These are phyloP conservation scores for Aspergillus sclerotioniger DNA, from an alignment of 495 filamentous ascomycete species.

Conservation along the genomic window DNA sequence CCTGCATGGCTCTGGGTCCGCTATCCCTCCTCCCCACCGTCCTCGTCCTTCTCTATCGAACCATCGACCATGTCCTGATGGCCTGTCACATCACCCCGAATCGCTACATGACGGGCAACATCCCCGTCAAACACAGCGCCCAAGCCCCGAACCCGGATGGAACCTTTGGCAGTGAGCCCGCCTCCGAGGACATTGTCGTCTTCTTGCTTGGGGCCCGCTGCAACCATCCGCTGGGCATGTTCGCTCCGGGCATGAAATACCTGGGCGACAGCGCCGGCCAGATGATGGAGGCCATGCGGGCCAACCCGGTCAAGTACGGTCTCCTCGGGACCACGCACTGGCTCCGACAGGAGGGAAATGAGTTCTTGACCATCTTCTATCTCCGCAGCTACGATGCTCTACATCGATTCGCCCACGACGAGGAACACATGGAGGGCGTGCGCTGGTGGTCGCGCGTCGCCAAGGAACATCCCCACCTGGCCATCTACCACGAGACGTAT, in stretches of 20 bases:
- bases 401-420: slow-evolving; percentile 48
- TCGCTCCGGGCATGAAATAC: slow-evolving; percentile 13
- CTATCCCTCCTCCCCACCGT: slow-evolving; percentile 34
- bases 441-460: slow-evolving; percentile 40
- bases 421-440: slow-evolving; percentile 45
- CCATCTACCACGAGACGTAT: slow-evolving; percentile 51
- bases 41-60: slow-evolving; percentile 31
- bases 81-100: slow-evolving; percentile 31
- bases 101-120: slow-evolving; percentile 31
- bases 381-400: slow-evolving; percentile 46
- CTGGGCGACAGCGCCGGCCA: neutral
- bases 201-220: slow-evolving; percentile 40
- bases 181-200: slow-evolving; percentile 33
- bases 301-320: slow-evolving; percentile 31
- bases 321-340: slow-evolving; percentile 25
- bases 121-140: slow-evolving; percentile 31
- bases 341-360: slow-evolving; percentile 28
- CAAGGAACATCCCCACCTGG: slow-evolving; percentile 39
- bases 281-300: slow-evolving; percentile 16
- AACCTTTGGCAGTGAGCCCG: slow-evolving; percentile 26
- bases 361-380: slow-evolving; percentile 44
- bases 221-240: slow-evolving; percentile 38
- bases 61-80: slow-evolving; percentile 23
- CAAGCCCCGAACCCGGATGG: slow-evolving; percentile 37
- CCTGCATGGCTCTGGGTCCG: slow-evolving; percentile 27